Base-by-base conservation (phyloP, 257 asterid genomes). In the Solanum gandarillasii region DNA sequence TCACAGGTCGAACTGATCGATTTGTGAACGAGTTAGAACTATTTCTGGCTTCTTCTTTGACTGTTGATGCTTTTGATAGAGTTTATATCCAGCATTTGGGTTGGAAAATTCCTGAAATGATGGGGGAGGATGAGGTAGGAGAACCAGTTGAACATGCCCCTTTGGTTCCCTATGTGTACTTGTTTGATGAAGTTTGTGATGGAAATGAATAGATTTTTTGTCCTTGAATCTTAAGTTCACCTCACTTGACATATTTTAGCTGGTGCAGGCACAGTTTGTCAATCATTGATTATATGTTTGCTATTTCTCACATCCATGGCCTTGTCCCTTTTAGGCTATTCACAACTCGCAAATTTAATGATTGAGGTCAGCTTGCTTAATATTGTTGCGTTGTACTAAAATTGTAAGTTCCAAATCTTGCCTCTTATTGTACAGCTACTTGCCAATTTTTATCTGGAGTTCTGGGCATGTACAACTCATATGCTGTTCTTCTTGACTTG, bases 31-130 rank as follows among this genome's bases (percentile, higher is more conserved):
- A 95, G 88, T 48, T 94, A 62, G 94, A 95, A 89, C 86, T 93
- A 58, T 95, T 95, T 93, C 85, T 95, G 74, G 97, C 94, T 38
- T 93, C 98, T n/a, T 96, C 94, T 62, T 88, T 95, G 88, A 95
- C 91, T 88, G 87, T 95, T 55, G 92, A 91, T 67, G 98, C 98
- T 35, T 95, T 90, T 84, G 98, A 94, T 91, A 84, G 88, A 76
- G 94, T 89, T 23, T 94, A 92, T 89, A 73, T 83, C 27, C 89
- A 90, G 90, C 95, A 94, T 91, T 88, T 94, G 73, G 94, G 97
- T 87, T 94, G 97, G 95, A 86, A 88, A 87, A 25, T 81, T 89
- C 88, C 71, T 55, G 94, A 84, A 81, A 90, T 86, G 67, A 86
- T 89, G 29, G 92, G 87, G 31, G 89, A 67, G 16, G 89, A 87